These are phyloP conservation scores for Kalmanozyma brasiliensis DNA, from an alignment of 1,284 basidiomycete genomes.

Conservation along the genomic window DNA sequence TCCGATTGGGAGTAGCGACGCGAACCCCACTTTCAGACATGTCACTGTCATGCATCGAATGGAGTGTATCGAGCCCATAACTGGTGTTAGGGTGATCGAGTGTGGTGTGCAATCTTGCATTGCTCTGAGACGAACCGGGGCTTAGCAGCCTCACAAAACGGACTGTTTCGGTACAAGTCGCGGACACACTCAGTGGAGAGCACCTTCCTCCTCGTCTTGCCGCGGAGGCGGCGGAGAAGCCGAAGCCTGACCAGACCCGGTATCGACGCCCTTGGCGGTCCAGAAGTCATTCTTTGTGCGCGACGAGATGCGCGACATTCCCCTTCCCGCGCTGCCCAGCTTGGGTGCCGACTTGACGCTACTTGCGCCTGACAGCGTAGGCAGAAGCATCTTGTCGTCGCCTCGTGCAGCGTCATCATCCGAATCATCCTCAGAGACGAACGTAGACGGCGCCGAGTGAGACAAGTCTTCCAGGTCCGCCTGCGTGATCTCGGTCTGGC, in stretches of 20 bases:
- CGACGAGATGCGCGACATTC: conserved; percentile 32
- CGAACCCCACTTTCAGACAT: too few species aligned
- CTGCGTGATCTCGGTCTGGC: conserved; percentile 25
- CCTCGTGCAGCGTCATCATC: conserved; percentile 23
- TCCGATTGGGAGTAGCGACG: conserved; percentile 58
- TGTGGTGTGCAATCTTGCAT: too few species aligned
- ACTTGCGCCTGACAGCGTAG: conserved; percentile 25
- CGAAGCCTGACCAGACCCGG: conserved; percentile 12
- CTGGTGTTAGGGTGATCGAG: too few species aligned
- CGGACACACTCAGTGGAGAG: background rate
- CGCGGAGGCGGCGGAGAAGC: conserved; percentile 35
- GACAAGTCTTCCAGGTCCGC: conserved; percentile 45
- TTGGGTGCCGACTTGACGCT: conserved; percentile 26
- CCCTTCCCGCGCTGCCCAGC: conserved; percentile 9
- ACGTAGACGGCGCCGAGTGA: conserved; percentile 41
- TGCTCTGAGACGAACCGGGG: too few species aligned
- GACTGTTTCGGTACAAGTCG: background rate
- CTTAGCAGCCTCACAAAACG: too few species aligned
- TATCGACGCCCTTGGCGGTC: conserved; percentile 38
- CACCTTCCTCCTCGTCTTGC: background rate
- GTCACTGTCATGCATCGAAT: background rate
- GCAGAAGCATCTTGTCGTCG: conserved; percentile 30
- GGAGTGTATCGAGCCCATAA: too few species aligned
- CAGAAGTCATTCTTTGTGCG: conserved; percentile 49
- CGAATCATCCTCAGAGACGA: conserved; percentile 41